These are phyloP conservation scores for Ephemerocybe angulata DNA, from an alignment of 768 basidiomycete species.

Conservation along the genomic window DNA sequence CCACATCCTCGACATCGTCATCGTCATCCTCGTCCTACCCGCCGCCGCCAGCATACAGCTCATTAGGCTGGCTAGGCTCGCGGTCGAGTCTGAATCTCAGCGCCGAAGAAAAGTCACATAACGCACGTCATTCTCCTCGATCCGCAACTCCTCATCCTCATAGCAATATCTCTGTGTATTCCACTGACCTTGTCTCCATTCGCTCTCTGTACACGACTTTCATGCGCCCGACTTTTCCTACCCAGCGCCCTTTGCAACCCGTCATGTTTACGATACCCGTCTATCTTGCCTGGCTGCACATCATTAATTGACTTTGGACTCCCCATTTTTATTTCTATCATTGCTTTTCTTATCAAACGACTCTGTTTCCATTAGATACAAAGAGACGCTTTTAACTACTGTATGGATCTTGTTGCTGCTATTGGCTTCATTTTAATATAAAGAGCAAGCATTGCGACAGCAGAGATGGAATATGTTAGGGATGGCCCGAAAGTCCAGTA, in stretches of 20 bases:
- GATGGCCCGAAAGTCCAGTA: conserved; percentile 90
- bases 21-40: conserved; percentile 21
- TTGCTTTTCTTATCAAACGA: neutral
- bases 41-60: conserved; percentile 1
- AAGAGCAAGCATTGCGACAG: conserved; percentile 61
- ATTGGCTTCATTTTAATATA: conserved; percentile 54
- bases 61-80: neutral
- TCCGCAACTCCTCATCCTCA: neutral
- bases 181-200: neutral
- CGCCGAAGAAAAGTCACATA: conserved; percentile 42
- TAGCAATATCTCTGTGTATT: neutral
- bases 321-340: neutral
- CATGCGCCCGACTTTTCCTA: neutral
- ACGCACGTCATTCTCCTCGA: conserved; percentile 1
- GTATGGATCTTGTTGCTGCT: conserved; percentile 33
- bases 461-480: conserved; percentile 64
- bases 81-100: neutral
- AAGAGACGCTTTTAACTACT: neutral
- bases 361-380: neutral
- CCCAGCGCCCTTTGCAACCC: neutral
- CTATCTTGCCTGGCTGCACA: neutral
- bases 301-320: neutral
- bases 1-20: conserved; percentile 23
- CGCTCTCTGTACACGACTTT: neutral
- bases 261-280: conserved; percentile 1